A percentile compares a stretch with the other conserved stretches of the same genome.
Evolutionary conservation across 208 protist species (phyloP).

Genomic region (Trypanosoma melophagium): DNA sequence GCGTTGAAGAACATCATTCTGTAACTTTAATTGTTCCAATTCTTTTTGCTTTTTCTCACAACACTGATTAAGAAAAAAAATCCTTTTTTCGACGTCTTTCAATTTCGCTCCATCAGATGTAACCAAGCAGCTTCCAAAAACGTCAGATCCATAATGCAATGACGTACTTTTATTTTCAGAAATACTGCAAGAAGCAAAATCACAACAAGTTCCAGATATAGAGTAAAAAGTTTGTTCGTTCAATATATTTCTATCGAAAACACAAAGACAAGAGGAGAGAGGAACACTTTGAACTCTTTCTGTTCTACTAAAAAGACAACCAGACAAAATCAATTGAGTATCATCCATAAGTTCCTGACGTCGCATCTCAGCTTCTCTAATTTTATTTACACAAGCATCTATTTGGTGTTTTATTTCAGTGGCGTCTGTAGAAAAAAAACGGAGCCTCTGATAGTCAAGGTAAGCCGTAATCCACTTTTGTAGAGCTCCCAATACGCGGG

Average conservation of each 20-base stretch:
- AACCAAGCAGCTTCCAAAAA: too few relatives aligned
- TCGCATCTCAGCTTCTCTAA: slow-evolving; percentile 30
- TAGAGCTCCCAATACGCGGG: slow-evolving; percentile 30
- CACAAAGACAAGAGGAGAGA: slow-evolving; percentile 23
- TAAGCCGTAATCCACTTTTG: slow-evolving; percentile 63
- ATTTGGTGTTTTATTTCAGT: slow-evolving; percentile 45
- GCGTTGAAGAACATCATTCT: slow-evolving; percentile 4
- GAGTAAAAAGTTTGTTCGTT: background rate
- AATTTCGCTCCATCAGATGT: background rate
- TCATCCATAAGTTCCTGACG: slow-evolving; percentile 32
- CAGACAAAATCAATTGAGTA: slow-evolving; percentile 28
- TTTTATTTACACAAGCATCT: slow-evolving; percentile 27
- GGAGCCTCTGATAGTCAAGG: slow-evolving; percentile 44
- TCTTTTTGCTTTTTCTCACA: slow-evolving; percentile 4
- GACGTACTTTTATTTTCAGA: background rate
- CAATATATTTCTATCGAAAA: slow-evolving; percentile 1
- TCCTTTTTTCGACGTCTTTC: background rate
- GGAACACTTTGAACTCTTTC: slow-evolving; percentile 14
- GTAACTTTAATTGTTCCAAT: background rate
- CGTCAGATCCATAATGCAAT: background rate
- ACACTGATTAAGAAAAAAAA: background rate
- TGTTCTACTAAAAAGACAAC: slow-evolving; percentile 26
- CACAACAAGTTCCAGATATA: background rate
- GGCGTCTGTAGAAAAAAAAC: slow-evolving; percentile 34
- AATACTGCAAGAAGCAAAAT: background rate